These are phyloP conservation scores for Dendrobium officinale DNA, from an alignment of 106 monocot species.

Conservation along the genomic window DNA sequence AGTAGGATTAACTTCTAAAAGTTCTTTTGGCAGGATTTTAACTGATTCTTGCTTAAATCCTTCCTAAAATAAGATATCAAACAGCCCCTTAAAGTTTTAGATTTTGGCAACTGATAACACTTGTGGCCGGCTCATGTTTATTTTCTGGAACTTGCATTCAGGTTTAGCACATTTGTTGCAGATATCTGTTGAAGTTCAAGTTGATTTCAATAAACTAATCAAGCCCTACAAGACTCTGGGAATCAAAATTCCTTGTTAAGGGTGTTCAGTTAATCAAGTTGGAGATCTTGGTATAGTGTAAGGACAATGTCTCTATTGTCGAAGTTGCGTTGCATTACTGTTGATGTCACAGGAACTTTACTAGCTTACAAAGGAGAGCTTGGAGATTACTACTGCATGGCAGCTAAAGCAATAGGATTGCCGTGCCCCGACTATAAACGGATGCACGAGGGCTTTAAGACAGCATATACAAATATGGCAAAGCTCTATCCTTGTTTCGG, in stretches of 20 bases:
- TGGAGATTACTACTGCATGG: conserved; percentile 99
- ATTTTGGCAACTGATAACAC: background rate
- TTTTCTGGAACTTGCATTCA: background rate
- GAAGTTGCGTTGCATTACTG: conserved; percentile 71
- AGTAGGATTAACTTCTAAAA: no score
- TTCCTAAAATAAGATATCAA: background rate
- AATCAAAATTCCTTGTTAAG: background rate
- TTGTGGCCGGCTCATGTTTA: background rate
- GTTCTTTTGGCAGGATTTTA: background rate
- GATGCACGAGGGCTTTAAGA: conserved; percentile 97
- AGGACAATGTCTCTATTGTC: conserved; percentile 62
- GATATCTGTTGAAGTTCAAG: background rate
- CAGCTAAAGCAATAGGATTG: conserved; percentile 81
- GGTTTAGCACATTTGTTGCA: background rate
- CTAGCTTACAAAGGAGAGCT: conserved; percentile 97
- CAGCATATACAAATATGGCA: conserved; percentile 80
- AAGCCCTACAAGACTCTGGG: background rate
- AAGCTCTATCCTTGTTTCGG: conserved; percentile 86
- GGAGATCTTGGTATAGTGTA: background rate
- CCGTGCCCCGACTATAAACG: conserved; percentile 89
- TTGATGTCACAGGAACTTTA: conserved; percentile 93
- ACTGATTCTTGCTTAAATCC: background rate
- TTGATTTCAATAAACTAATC: background rate
- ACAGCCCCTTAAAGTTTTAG: background rate
- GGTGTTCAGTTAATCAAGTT: background rate